phyloP scores from a whole-genome alignment of 2,329 filamentous ascomycete species.

The Madurella fahalii region DNA sequence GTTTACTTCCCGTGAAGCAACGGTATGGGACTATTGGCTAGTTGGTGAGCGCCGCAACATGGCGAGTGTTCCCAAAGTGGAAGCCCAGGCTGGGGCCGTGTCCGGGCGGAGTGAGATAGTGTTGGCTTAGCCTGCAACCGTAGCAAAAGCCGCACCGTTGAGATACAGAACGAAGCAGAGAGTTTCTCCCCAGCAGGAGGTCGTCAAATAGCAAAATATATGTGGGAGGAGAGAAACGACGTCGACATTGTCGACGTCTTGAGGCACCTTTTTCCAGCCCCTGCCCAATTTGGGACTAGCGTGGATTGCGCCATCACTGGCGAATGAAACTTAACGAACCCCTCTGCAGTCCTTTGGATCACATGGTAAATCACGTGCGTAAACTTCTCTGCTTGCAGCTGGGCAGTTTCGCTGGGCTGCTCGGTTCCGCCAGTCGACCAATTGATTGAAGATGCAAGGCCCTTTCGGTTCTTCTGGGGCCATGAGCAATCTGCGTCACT shows the following conservation, averaged over 20 bases:
- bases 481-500: too few relatives aligned
- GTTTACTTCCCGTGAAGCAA: not conserved
- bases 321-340: slow-evolving; percentile 13
- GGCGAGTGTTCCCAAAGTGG: slow-evolving; percentile 10
- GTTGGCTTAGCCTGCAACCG: not conserved
- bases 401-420: too few relatives aligned
- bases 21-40: not conserved
- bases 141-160: slow-evolving; percentile 2
- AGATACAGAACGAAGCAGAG: not conserved
- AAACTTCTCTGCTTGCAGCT: too few relatives aligned
- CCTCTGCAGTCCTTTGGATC: not conserved
- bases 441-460: too few relatives aligned
- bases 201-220: not conserved
- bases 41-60: not conserved
- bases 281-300: slow-evolving; percentile 22
- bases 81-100: not conserved
- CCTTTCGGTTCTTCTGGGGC: too few relatives aligned
- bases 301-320: slow-evolving; percentile 27
- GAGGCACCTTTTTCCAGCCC: slow-evolving; percentile 12
- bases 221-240: slow-evolving; percentile 6
- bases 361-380: slow-evolving; percentile 3
- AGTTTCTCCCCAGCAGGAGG: not conserved
- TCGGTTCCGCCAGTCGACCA: too few relatives aligned
- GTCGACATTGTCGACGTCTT: slow-evolving; percentile 19
- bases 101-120: too few relatives aligned